phyloP scores from a whole-genome alignment of 1,284 basidiomycete genomes.

The Rhizoctonia solani region DNA sequence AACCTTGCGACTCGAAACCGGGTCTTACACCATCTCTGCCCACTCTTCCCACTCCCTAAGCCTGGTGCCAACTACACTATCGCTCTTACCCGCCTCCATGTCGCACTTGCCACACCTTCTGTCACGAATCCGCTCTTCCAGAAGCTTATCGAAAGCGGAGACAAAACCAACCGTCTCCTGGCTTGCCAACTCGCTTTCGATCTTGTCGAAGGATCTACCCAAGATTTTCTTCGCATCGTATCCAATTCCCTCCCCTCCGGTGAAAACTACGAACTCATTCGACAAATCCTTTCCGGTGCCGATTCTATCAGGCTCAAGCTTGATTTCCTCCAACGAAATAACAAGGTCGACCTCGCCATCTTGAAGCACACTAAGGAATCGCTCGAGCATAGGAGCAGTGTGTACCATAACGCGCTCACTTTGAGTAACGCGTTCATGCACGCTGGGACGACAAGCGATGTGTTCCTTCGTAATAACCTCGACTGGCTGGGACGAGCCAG shows the following conservation, averaged over 20 bases:
- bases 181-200: slow-evolving; percentile 96
- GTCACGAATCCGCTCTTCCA: slow-evolving; percentile 73
- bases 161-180: slow-evolving; percentile 67
- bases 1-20: slow-evolving; percentile 80
- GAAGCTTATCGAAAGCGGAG: slow-evolving; percentile 58
- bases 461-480: slow-evolving; percentile 90
- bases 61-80: slow-evolving; percentile 75
- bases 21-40: slow-evolving; percentile 75
- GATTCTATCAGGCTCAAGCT: slow-evolving; percentile 90
- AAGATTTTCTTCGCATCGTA: slow-evolving; percentile 74
- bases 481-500: slow-evolving; percentile 92
- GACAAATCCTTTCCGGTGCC: slow-evolving; percentile 83
- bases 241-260: slow-evolving; percentile 12
- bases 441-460: slow-evolving; percentile 90
- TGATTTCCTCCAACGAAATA: slow-evolving; percentile 92
- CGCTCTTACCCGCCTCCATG: slow-evolving; percentile 82
- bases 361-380: slow-evolving; percentile 91
- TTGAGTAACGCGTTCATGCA: slow-evolving; percentile 96
- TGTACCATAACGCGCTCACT: slow-evolving; percentile 94
- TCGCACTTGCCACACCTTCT: slow-evolving; percentile 78
- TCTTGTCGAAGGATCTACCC: slow-evolving; percentile 87
- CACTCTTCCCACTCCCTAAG: slow-evolving; percentile 74
- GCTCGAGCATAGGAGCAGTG: slow-evolving; percentile 90
- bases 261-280: slow-evolving; percentile 71
- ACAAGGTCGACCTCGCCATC: slow-evolving; percentile 88